Evolutionary conservation across 208 protist species (phyloP).

Genomic region (Lotmaria passim): DNA sequence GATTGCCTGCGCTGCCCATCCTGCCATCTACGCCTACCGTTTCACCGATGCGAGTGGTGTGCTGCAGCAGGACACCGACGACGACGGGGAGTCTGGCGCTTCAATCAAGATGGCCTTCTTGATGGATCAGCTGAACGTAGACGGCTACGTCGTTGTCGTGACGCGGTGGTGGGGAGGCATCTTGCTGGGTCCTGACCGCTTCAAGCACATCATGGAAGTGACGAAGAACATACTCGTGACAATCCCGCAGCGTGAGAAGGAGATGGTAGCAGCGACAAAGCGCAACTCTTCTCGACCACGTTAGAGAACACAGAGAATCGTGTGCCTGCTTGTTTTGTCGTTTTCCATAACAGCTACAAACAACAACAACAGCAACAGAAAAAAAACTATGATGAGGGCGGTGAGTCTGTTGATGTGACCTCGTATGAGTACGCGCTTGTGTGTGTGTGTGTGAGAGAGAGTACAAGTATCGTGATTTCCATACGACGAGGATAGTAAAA

Average conservation of each 20-base stretch:
- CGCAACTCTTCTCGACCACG: slow-evolving; percentile 9
- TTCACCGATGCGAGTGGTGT: slow-evolving; percentile 64
- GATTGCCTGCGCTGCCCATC: slow-evolving; percentile 86
- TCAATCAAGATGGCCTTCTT: slow-evolving; percentile 86
- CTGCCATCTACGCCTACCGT: slow-evolving; percentile 95
- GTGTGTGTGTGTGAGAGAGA: too few relatives aligned
- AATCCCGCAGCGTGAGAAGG: slow-evolving; percentile 61
- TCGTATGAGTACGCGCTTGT: too few relatives aligned
- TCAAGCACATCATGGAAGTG: slow-evolving; percentile 93
- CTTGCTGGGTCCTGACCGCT: slow-evolving; percentile 93
- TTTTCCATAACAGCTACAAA: too few relatives aligned
- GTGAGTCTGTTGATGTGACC: too few relatives aligned
- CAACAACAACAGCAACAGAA: too few relatives aligned
- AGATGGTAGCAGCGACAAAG: slow-evolving; percentile 1
- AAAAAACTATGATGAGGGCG: too few relatives aligned
- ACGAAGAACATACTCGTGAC: slow-evolving; percentile 72
- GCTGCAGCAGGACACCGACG: slow-evolving; percentile 89
- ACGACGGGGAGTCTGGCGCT: slow-evolving; percentile 94
- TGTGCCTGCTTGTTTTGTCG: too few relatives aligned
- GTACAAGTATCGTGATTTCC: too few relatives aligned
- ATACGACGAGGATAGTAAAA: too few relatives aligned
- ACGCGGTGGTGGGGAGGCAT: slow-evolving; percentile 97
- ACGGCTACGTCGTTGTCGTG: slow-evolving; percentile 91
- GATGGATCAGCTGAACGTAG: slow-evolving; percentile 79
- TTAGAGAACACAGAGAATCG: too few relatives aligned